These are phyloP conservation scores for Aspergillus japonicus DNA, from an alignment of 2,329 filamentous ascomycete genomes.

Conservation along the genomic window DNA sequence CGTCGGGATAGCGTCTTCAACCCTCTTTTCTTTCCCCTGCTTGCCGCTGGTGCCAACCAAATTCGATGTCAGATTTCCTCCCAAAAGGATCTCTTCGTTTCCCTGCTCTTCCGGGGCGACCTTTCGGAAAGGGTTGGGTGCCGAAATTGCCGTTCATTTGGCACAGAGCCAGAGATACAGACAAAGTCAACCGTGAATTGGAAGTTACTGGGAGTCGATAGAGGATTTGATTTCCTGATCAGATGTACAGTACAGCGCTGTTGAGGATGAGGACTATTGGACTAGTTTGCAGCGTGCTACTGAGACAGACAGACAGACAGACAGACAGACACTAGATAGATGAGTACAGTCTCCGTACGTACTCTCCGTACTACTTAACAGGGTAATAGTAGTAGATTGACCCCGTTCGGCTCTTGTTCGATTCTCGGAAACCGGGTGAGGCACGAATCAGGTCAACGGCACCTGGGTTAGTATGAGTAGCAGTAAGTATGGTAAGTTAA, in stretches of 20 bases:
- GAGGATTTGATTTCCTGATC: not conserved
- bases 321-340: slow-evolving; percentile 1
- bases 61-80: slow-evolving; percentile 10
- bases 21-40: slow-evolving; percentile 21
- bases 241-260: not conserved
- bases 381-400: not conserved
- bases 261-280: too few relatives aligned
- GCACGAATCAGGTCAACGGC: slow-evolving; percentile 24
- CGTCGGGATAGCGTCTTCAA: slow-evolving; percentile 18
- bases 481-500: not conserved
- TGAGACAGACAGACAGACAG: not conserved
- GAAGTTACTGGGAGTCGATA: not conserved
- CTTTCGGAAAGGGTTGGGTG: slow-evolving; percentile 23
- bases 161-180: slow-evolving; percentile 11
- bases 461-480: slow-evolving; percentile 11
- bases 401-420: slow-evolving; percentile 16
- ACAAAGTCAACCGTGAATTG: slow-evolving; percentile 8
- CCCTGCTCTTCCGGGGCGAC: slow-evolving; percentile 17
- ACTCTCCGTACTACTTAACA: not conserved
- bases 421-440: slow-evolving; percentile 20
- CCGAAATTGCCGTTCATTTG: slow-evolving; percentile 21
- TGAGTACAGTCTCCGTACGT: not conserved
- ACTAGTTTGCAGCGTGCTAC: not conserved
- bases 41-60: slow-evolving; percentile 26
- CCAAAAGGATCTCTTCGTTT: slow-evolving; percentile 4